Percentiles rank a stretch among this genome's conserved stretches.
These are phyloP conservation scores for Plantago coronopus DNA, from an alignment of 305 asterid genomes.

Conservation along the genomic window DNA sequence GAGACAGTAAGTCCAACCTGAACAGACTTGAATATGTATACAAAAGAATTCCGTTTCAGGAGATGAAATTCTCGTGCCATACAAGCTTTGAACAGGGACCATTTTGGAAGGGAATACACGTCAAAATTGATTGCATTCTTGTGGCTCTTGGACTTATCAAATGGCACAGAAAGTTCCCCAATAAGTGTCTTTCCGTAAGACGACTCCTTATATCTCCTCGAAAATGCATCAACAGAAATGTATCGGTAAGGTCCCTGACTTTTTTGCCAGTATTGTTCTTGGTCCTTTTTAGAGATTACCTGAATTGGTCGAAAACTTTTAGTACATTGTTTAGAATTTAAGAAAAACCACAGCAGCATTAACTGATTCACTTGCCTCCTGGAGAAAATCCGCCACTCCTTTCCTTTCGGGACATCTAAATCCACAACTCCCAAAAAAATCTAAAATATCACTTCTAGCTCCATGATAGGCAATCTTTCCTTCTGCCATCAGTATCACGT, in stretches of 20 bases:
- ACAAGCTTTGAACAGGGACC: slow-evolving; percentile 53
- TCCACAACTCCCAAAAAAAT: slow-evolving; percentile 32
- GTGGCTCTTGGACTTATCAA: slow-evolving; percentile 33
- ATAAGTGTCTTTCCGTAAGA: slow-evolving; percentile 28
- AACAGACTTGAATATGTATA: slow-evolving; percentile 43
- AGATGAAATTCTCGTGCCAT: slow-evolving; percentile 58
- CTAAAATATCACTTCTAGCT: slow-evolving; percentile 26
- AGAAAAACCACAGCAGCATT: not conserved
- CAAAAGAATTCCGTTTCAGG: slow-evolving; percentile 51
- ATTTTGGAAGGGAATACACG: slow-evolving; percentile 45
- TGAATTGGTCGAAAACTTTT: slow-evolving; percentile 14
- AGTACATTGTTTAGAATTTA: not conserved
- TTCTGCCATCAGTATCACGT: slow-evolving; percentile 36
- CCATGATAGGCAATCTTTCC: slow-evolving; percentile 42
- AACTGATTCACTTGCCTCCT: slow-evolving; percentile 33
- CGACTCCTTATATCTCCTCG: slow-evolving; percentile 40
- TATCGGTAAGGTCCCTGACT: slow-evolving; percentile 32
- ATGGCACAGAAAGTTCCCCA: slow-evolving; percentile 39
- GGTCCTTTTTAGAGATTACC: slow-evolving; percentile 68
- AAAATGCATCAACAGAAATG: slow-evolving; percentile 36
- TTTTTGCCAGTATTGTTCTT: slow-evolving; percentile 55
- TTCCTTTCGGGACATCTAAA: slow-evolving; percentile 41
- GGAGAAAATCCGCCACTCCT: slow-evolving; percentile 44
- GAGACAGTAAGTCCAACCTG: slow-evolving; percentile 38
- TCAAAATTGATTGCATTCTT: slow-evolving; percentile 36